A percentile compares a stretch with the other conserved stretches of the same genome.
phyloP scores from a whole-genome alignment of 2,329 filamentous ascomycete species.

The Penicillium sp. region DNA sequence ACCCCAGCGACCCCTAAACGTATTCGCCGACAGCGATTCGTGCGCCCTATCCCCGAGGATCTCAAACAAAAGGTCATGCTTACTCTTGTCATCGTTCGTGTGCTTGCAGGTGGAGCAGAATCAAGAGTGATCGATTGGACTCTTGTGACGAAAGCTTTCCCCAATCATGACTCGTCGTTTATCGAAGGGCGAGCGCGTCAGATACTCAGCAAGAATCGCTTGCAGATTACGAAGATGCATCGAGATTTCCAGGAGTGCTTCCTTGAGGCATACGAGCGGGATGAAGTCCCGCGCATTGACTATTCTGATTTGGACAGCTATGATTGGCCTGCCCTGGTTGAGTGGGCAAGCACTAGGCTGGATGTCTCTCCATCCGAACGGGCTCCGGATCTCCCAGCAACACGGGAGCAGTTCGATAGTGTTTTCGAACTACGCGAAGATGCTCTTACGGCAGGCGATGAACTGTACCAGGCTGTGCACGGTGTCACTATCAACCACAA shows the following conservation, averaged over 20 bases:
- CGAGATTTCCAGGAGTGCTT: conserved; percentile 48
- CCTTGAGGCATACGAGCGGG: conserved; percentile 45
- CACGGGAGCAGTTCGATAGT: conserved; percentile 41
- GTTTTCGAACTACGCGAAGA: conserved; percentile 44
- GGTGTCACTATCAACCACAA: conserved; percentile 35
- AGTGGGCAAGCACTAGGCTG: conserved; percentile 47
- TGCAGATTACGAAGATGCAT: conserved; percentile 46
- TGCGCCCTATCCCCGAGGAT: conserved; percentile 25
- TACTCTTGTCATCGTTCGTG: conserved; percentile 46
- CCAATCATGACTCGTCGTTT: conserved; percentile 37
- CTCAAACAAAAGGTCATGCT: conserved; percentile 39
- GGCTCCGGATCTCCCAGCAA: conserved; percentile 45
- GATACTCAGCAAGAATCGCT: conserved; percentile 38
- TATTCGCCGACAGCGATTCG: conserved; percentile 24
- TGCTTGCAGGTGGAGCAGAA: conserved; percentile 46
- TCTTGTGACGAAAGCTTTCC: conserved; percentile 44
- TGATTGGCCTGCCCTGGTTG: conserved; percentile 47
- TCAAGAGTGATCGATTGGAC: conserved; percentile 46
- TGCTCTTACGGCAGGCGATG: conserved; percentile 31
- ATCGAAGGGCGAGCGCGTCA: conserved; percentile 39
- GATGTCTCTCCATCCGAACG: conserved; percentile 39
- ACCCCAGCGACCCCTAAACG: conserved; percentile 18
- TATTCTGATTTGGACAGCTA: conserved; percentile 45
- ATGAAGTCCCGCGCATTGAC: conserved; percentile 45
- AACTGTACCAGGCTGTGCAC: conserved; percentile 35